phyloP scores from a whole-genome alignment of 1,284 basidiomycete genomes.

The Ceratobasidium sp. region DNA sequence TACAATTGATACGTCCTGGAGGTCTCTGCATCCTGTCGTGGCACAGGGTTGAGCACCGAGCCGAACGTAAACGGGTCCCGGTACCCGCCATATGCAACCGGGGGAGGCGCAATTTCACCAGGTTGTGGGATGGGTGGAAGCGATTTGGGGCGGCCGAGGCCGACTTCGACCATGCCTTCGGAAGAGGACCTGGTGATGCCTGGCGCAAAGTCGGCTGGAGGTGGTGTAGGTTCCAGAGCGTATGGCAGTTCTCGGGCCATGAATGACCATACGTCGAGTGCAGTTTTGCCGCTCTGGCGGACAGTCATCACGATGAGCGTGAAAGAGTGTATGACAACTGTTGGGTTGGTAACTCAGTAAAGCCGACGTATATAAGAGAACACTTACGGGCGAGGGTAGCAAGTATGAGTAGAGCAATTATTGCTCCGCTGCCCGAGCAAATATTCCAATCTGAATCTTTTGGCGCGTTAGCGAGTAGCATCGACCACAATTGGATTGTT shows the following conservation, averaged over 20 bases:
- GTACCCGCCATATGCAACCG: neutral
- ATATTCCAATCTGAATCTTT: conserved; percentile 33
- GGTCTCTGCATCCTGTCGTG: neutral
- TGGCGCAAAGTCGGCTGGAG: conserved; percentile 10
- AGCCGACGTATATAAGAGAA: neutral
- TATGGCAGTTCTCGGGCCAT: conserved; percentile 15
- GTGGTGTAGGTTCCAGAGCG: neutral
- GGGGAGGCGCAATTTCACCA: neutral
- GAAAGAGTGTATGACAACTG: conserved; percentile 10
- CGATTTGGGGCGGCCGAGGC: conserved; percentile 6
- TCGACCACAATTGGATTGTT: neutral
- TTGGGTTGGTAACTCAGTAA: neutral
- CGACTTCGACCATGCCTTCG: conserved; percentile 1
- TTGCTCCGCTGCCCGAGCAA: conserved; percentile 5
- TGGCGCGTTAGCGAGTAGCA: neutral
- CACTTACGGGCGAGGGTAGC: conserved; percentile 20
- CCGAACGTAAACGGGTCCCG: conserved; percentile 33
- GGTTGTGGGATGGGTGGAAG: conserved; percentile 11
- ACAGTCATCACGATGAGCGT: conserved; percentile 2
- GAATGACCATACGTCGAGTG: conserved; percentile 4
- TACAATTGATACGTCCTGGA: conserved; percentile 5
- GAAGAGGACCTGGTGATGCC: neutral
- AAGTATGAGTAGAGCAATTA: conserved; percentile 15
- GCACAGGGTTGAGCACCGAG: conserved; percentile 19
- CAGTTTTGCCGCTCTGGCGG: conserved; percentile 16